Conservation (phyloP, 176 grass and related monocot genomes). For the Aegilops longissima region DNA sequence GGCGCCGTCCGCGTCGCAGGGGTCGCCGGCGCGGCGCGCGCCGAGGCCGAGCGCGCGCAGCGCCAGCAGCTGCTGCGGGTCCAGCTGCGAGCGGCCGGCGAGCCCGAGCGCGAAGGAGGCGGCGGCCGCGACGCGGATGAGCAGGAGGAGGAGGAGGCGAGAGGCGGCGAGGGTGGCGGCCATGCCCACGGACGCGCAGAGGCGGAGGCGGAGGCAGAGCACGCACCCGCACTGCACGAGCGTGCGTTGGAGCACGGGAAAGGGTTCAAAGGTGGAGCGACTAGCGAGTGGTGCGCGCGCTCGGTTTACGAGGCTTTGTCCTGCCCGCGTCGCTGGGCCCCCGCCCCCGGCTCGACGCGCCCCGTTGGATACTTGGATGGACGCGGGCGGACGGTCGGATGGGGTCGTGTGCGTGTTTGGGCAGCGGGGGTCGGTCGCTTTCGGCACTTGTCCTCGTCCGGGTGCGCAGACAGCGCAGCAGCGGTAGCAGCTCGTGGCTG, state of each 20-base stretch:
- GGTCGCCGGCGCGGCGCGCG: constrained; percentile 23
- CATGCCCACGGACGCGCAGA: constrained; percentile 6
- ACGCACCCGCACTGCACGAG: neutral
- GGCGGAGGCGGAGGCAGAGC: constrained; percentile 1
- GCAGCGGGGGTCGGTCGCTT: constrained; percentile 25
- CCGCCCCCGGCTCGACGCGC: no score
- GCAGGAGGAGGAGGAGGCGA: constrained; percentile 12
- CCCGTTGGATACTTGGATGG: constrained; percentile 50
- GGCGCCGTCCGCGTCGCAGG: constrained; percentile 37
- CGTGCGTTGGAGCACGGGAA: constrained; percentile 32
- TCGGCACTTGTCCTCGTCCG: constrained; percentile 5
- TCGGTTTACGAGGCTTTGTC: constrained; percentile 19
- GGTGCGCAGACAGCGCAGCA: neutral
- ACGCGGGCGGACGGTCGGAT: neutral
- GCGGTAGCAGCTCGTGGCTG: neutral
- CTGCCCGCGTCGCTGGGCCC: neutral
- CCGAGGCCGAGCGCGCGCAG: constrained; percentile 74
- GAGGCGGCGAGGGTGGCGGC: neutral
- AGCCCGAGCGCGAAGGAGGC: neutral
- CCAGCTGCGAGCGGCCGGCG: constrained; percentile 35
- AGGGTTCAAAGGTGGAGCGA: constrained; percentile 17
- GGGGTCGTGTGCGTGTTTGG: neutral
- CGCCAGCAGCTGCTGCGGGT: constrained; percentile 72
- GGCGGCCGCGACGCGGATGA: neutral
- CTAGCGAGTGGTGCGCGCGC: neutral